Evolutionary conservation across 1,139 yeast genomes (phyloP), one percentile per base, ranked within the genome.

Genomic region (Zhuliangozyma blackwelliae): DNA sequence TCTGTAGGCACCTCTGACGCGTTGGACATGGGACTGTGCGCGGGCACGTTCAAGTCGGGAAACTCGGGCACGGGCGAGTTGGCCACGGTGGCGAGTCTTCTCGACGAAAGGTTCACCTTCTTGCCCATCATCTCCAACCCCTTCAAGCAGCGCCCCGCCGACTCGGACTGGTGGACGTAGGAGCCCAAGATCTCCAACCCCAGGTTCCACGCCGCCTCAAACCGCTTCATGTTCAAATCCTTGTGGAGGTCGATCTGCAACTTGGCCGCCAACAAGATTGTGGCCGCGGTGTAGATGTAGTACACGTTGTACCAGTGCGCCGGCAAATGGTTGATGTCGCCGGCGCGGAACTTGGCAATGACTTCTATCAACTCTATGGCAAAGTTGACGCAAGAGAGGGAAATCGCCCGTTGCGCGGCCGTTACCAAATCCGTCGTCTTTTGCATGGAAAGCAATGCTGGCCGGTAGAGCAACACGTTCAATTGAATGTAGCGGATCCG

Each of bases 261-360:
- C 37, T 44, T 44, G 6, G 45, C 47, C 4, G 48, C 44, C 19
- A 44, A 32, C 10, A 44, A 30, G 11, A 44, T 40, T 7, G 45
- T 43, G 16, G 32, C 43, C 6, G 48, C 45, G 7, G 44, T 39
- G 27, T 44, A 44, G 19, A 44, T 19, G 27, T 44, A 44, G 28
- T 39, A 44, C 2, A 43, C 44, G 27, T 36, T 43, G 32, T 44
- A 44, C 47, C 48, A 44, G 27, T 35, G 41, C 7, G 48, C 48
- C 10, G 48, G 48, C 7, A 43, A 34, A 19, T 35, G 34, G 6
- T 25, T 31, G 9, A 43, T 41, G 28, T 43, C 47, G 11, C 35
- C 44, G 20, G 44, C 34, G 25, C 45, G 35, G 29, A 28, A 41
- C 30, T 33, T 41, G 5, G 26, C 38, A 28, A 44, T 39, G 3